Conservation (phyloP, 78 protist species). For the Guillardia theta region DNA sequence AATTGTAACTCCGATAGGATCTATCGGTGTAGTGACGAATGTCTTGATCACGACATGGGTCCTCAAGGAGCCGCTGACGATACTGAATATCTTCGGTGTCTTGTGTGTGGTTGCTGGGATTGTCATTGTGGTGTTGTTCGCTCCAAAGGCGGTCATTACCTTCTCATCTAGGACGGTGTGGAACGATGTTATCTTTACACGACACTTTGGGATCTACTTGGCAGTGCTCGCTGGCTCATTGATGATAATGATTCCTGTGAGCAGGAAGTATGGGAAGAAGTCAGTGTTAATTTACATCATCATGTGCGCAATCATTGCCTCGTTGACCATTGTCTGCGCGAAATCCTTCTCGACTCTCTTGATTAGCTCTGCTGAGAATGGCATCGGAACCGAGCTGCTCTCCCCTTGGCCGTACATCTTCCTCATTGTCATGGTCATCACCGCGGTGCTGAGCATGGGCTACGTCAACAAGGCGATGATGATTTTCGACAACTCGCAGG, state of each 20-base stretch:
- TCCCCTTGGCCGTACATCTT: background rate
- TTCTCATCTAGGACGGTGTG: background rate
- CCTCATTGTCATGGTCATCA: background rate
- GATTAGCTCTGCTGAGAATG: background rate
- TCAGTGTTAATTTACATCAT: background rate
- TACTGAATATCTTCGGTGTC: background rate
- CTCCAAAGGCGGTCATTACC: background rate
- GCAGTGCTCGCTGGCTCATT: background rate
- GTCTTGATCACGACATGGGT: background rate
- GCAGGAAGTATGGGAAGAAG: background rate
- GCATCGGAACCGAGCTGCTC: background rate
- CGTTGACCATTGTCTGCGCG: background rate
- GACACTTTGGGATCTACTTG: background rate
- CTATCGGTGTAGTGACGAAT: background rate
- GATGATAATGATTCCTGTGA: background rate
- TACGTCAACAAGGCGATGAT: constrained; percentile 6
- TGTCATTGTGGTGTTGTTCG: background rate
- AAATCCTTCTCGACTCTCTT: background rate
- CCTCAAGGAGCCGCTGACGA: background rate
- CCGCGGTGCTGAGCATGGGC: background rate
- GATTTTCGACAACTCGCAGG: background rate
- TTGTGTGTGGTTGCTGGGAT: background rate
- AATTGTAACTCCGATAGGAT: background rate
- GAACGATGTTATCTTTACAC: background rate
- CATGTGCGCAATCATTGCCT: background rate